These are phyloP conservation scores for Trichomonas vaginalis DNA, from an alignment of 208 protist species.

Conservation along the genomic window DNA sequence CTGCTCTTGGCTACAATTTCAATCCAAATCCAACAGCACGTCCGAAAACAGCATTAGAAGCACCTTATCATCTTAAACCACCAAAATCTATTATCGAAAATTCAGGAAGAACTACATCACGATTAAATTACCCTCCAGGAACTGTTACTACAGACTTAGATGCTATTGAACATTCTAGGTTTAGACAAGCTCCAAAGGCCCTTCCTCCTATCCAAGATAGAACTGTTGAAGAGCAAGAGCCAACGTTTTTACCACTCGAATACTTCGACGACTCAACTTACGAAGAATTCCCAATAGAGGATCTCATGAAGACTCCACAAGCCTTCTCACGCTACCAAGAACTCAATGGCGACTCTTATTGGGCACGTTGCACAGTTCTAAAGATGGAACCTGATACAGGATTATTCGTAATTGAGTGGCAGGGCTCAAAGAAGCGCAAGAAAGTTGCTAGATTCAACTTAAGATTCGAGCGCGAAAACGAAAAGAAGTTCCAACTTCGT, in stretches of 20 bases:
- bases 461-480: neutral
- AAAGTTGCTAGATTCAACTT: constrained; percentile 12
- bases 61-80: neutral
- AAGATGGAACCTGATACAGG: neutral
- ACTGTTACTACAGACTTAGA: neutral
- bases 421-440: neutral
- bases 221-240: neutral
- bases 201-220: neutral
- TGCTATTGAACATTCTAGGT: neutral
- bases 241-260: neutral
- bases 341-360: neutral
- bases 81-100: neutral
- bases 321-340: constrained; percentile 4
- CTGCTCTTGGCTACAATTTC: neutral
- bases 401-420: neutral
- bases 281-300: neutral
- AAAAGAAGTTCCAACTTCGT: neutral
- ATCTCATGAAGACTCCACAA: neutral
- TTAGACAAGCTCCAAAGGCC: neutral
- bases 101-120: neutral
- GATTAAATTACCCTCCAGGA: neutral
- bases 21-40: neutral
- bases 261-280: constrained; percentile 4
- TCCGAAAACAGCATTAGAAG: neutral
- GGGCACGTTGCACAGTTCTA: neutral